A percentile compares a stretch with the other conserved stretches of the same genome.
These are phyloP conservation scores for Calonectria montana DNA, from an alignment of 2,329 filamentous ascomycete species.

Conservation along the genomic window DNA sequence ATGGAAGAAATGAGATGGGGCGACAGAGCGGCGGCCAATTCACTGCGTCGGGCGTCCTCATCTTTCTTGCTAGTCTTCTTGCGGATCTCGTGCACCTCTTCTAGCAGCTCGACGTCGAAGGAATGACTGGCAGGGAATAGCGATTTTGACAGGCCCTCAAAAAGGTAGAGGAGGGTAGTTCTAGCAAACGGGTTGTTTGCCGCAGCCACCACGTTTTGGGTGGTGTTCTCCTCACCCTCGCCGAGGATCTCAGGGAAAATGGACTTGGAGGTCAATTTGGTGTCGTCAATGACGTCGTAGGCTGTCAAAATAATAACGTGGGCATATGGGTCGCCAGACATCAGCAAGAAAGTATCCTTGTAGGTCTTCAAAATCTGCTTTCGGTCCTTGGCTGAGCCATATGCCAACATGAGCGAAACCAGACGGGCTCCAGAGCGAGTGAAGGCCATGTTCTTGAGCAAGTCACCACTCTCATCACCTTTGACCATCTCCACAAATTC, in stretches of 20 bases:
- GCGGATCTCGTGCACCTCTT: slow-evolving; percentile 83
- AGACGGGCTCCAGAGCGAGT: slow-evolving; percentile 88
- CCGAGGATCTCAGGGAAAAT: slow-evolving; percentile 89
- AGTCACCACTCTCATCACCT: slow-evolving; percentile 88
- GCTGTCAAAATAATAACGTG: slow-evolving; percentile 86
- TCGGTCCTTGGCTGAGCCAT: slow-evolving; percentile 91
- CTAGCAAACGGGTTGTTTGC: slow-evolving; percentile 75
- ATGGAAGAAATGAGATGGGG: slow-evolving; percentile 81
- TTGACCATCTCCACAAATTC: slow-evolving; percentile 93
- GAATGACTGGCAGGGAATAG: slow-evolving; percentile 72
- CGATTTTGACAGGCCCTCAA: slow-evolving; percentile 73
- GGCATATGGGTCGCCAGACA: slow-evolving; percentile 83
- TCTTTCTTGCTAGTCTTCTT: slow-evolving; percentile 94
- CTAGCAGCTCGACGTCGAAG: slow-evolving; percentile 76
- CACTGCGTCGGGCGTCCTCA: slow-evolving; percentile 76
- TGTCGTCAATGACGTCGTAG: slow-evolving; percentile 94
- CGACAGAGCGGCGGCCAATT: slow-evolving; percentile 80
- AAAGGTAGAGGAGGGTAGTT: slow-evolving; percentile 81
- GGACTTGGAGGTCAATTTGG: slow-evolving; percentile 85
- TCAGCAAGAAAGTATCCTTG: slow-evolving; percentile 87
- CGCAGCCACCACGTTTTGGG: slow-evolving; percentile 72
- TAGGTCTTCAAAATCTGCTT: slow-evolving; percentile 89
- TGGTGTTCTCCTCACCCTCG: slow-evolving; percentile 71
- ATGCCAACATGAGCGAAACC: slow-evolving; percentile 82
- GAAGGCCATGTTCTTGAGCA: slow-evolving; percentile 96